phyloP scores from a whole-genome alignment of 2,329 filamentous ascomycete species.

The Samsoniella hepiali region DNA sequence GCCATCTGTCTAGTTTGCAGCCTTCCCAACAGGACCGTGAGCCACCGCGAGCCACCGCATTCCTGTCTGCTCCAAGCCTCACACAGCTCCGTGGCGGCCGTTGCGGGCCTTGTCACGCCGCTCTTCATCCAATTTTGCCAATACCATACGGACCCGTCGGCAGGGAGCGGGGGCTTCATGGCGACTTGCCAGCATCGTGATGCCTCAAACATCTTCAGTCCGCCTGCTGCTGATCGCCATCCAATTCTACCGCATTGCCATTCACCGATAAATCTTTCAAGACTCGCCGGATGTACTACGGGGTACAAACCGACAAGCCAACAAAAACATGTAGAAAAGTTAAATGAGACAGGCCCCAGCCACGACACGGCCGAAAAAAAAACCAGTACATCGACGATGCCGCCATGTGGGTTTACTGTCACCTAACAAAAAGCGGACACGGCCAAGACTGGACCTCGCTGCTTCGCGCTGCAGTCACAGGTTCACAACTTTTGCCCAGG shows the following conservation, averaged over 20 bases:
- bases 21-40: neutral
- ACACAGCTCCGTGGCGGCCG: neutral
- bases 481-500: neutral
- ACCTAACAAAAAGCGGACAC: conserved; percentile 8
- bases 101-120: neutral
- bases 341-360: conserved; percentile 9
- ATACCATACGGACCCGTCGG: neutral
- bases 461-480: neutral
- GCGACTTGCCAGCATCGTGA: neutral
- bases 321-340: neutral
- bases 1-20: neutral
- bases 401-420: conserved; percentile 12
- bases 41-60: neutral
- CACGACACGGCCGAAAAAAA: neutral
- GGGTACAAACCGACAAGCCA: neutral
- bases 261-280: neutral
- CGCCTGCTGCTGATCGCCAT: neutral
- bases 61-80: neutral
- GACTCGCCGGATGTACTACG: conserved; percentile 5
- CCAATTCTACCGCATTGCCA: neutral
- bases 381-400: conserved; percentile 17
- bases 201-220: neutral
- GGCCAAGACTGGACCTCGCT: conserved; percentile 12
- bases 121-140: conserved; percentile 1
- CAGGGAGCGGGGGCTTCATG: neutral